phyloP scores from a whole-genome alignment of 352 stramenopile genomes.

The Elongisporangium prolatum region DNA sequence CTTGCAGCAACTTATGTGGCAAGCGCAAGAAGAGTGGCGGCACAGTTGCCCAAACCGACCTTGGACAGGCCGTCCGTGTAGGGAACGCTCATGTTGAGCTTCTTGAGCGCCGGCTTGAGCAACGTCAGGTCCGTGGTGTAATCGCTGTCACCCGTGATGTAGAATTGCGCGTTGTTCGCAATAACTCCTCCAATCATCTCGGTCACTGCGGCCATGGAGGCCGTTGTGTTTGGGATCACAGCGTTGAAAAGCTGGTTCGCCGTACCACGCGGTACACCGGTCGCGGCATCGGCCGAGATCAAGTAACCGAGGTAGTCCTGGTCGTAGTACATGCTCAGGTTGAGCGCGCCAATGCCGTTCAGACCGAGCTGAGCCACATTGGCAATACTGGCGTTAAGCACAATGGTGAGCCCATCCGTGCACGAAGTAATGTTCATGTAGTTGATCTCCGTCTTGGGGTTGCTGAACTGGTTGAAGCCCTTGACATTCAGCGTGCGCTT shows the following conservation, averaged over 20 bases:
- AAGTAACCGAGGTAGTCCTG: slow-evolving; percentile 62
- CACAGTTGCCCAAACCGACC: slow-evolving; percentile 23
- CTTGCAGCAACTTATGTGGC: background rate
- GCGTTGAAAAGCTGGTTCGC: slow-evolving; percentile 45
- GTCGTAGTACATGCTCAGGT: slow-evolving; percentile 63
- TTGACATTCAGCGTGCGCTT: slow-evolving; percentile 35
- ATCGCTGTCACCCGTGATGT: slow-evolving; percentile 45
- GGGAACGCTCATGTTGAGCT: slow-evolving; percentile 55
- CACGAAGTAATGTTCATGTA: slow-evolving; percentile 48
- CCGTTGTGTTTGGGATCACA: slow-evolving; percentile 27
- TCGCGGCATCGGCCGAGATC: slow-evolving; percentile 30
- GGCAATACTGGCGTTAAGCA: slow-evolving; percentile 59
- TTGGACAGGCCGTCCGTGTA: slow-evolving; percentile 50
- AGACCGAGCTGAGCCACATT: slow-evolving; percentile 45
- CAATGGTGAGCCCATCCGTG: slow-evolving; percentile 31
- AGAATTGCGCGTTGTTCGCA: slow-evolving; percentile 36
- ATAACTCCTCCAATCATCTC: slow-evolving; percentile 40
- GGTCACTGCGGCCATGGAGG: slow-evolving; percentile 15
- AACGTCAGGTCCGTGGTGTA: slow-evolving; percentile 35
- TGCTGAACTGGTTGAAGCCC: slow-evolving; percentile 53
- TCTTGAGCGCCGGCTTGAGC: slow-evolving; percentile 32
- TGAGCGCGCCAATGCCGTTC: slow-evolving; percentile 55
- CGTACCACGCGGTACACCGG: slow-evolving; percentile 45
- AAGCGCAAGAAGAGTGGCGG: background rate
- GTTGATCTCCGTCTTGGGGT: slow-evolving; percentile 40